Conservation (phyloP, 768 basidiomycete species). For the Mycena latifolia region DNA sequence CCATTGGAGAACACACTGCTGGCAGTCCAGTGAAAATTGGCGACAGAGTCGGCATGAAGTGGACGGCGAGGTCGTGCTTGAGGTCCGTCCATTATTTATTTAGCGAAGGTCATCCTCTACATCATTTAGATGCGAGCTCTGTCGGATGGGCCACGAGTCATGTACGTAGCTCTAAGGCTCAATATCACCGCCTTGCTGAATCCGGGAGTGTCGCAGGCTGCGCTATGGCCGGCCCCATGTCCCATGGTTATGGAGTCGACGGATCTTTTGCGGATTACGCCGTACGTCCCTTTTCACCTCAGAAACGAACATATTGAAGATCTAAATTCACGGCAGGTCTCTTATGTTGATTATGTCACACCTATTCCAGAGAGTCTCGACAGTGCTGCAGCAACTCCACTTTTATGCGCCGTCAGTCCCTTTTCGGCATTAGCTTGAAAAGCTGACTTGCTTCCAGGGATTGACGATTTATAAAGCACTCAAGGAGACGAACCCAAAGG, state of each 20-base stretch:
- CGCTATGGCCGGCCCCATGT: constrained; percentile 47
- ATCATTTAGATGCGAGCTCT: constrained; percentile 70
- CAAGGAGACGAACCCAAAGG: constrained; percentile 67
- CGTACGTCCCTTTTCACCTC: constrained; percentile 42
- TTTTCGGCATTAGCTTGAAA: neutral
- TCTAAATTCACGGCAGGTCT: constrained; percentile 52
- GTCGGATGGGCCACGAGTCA: constrained; percentile 74
- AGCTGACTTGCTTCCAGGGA: constrained; percentile 55
- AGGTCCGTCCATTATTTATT: constrained; percentile 37
- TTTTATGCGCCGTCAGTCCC: constrained; percentile 75
- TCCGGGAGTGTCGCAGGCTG: constrained; percentile 56
- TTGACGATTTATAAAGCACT: constrained; percentile 87
- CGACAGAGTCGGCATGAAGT: constrained; percentile 85
- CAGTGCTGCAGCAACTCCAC: constrained; percentile 73
- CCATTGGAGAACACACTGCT: constrained; percentile 73
- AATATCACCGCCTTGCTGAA: no score
- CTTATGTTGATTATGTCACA: constrained; percentile 76
- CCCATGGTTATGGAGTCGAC: constrained; percentile 74
- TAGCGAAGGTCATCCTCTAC: no score
- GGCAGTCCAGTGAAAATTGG: constrained; percentile 71
- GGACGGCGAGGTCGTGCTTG: constrained; percentile 60
- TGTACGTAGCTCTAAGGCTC: constrained; percentile 21
- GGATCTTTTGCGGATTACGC: constrained; percentile 80
- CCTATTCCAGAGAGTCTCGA: constrained; percentile 77
- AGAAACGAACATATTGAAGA: neutral